Conservation (phyloP, 257 asterid genomes). For the Solanum neorickii region DNA sequence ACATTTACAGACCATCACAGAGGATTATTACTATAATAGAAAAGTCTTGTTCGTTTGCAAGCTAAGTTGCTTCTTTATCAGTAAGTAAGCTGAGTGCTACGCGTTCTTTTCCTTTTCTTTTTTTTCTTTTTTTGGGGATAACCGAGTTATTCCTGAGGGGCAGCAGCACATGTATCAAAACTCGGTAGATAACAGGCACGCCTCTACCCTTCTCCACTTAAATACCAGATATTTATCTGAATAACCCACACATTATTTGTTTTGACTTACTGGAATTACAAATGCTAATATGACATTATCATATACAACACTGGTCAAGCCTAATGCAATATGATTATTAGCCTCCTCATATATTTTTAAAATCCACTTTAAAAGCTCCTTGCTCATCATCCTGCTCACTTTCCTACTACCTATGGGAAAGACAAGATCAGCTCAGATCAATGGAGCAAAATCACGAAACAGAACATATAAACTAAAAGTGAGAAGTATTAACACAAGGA, state of each 20-base stretch:
- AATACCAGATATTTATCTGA: background rate
- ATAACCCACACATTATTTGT: background rate
- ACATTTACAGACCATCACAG: background rate
- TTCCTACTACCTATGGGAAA: background rate
- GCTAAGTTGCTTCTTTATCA: background rate
- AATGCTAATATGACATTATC: background rate
- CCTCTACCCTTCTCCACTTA: background rate
- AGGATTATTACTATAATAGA: background rate
- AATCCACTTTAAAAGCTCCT: background rate
- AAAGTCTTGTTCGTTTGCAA: background rate
- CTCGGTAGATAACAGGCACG: background rate
- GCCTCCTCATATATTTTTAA: background rate
- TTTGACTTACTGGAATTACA: background rate
- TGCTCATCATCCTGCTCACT: background rate
- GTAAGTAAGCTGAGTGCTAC: background rate
- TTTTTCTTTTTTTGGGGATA: background rate
- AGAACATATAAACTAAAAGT: background rate
- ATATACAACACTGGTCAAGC: background rate
- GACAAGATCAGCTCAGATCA: background rate
- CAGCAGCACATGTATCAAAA: background rate
- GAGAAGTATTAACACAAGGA: background rate
- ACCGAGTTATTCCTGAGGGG: background rate
- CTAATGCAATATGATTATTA: background rate
- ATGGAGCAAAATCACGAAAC: background rate
- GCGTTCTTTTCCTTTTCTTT: background rate